Conservation (phyloP, 306 rosid genomes). For the Delonix regia region DNA sequence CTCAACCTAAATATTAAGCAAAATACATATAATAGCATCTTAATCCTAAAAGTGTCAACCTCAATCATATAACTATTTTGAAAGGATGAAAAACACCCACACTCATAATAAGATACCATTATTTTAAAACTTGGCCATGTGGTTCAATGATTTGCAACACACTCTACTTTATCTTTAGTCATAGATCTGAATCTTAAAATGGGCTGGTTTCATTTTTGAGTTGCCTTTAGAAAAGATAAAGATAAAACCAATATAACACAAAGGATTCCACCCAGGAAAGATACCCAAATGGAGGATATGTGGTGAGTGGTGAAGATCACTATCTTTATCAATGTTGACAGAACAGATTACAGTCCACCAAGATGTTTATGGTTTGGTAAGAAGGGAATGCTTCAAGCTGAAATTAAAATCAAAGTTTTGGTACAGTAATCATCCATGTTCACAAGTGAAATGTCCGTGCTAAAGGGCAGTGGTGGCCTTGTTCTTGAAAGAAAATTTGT, state of each 20-base stretch:
- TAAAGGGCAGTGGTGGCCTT: too few species aligned
- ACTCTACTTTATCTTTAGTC: background rate
- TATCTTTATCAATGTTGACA: too few species aligned
- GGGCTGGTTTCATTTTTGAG: background rate
- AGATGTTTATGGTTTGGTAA: background rate
- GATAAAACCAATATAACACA: background rate
- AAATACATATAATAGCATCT: slow-evolving; percentile 10
- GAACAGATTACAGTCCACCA: background rate
- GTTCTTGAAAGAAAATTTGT: too few species aligned
- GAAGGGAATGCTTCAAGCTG: background rate
- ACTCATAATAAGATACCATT: background rate
- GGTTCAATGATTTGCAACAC: background rate
- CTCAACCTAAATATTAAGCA: background rate
- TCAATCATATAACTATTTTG: background rate
- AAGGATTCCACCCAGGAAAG: background rate
- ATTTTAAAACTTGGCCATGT: background rate
- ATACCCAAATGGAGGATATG: background rate
- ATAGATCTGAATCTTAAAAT: background rate
- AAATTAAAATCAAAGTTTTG: too few species aligned
- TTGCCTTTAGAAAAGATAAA: background rate
- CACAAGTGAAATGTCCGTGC: too few species aligned
- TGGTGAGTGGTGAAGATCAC: background rate
- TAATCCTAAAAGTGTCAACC: slow-evolving; percentile 10
- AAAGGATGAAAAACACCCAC: background rate
- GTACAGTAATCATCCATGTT: too few species aligned